Evolutionary conservation across 345 rosid genomes (phyloP), one percentile per base, ranked within the genome.

Genomic region (Stellera chamaejasme): DNA sequence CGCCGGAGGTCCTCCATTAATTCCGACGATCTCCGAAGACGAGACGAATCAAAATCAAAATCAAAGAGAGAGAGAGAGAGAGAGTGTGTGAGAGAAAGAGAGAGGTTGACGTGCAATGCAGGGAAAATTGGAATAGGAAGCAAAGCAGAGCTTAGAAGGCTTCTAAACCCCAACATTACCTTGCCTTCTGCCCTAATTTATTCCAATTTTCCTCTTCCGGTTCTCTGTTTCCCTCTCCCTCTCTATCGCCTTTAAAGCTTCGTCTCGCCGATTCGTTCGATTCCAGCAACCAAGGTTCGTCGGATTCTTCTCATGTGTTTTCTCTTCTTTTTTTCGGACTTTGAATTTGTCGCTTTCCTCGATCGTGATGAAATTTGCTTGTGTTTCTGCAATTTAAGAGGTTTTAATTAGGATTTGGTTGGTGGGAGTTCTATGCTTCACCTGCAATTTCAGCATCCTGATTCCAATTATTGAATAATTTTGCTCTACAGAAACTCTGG

Each of bases 91-190:
- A 45, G 49, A 57, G 46, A 43, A 56, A 41, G 54, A 64, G 26
- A 52, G 72, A 43, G 68, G 79, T 67, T 82, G 62, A 79, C 88
- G 77, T 82, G 81, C 69, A 79, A 75, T 79, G 77, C 72, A 69
- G 84, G 81, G 64, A 71, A 79, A 58, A 58, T 3, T 59, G 60
- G 43, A 19, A 19, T 19, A 55, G 72, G 64, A 27, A 75, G 64
- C 59, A 61, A 70, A 60, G 60, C 56, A 59, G 73, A 71, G 68
- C 78, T 75, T 74, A 28, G 76, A 78, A 73, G 87, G 74, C 69
- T 74, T 32, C 39, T 61, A 71, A 61, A 66, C 65, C 60, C 77
- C 75, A 11, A 59, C 55, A 43, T 55, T 75, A 59, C 75, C 75
- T 75, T 73, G 71, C 77, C 77, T 77, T 78, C 55, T 59, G 75